Evolutionary conservation across 768 basidiomycete species (phyloP).

Genomic region (Infundibulicybe gibba): DNA sequence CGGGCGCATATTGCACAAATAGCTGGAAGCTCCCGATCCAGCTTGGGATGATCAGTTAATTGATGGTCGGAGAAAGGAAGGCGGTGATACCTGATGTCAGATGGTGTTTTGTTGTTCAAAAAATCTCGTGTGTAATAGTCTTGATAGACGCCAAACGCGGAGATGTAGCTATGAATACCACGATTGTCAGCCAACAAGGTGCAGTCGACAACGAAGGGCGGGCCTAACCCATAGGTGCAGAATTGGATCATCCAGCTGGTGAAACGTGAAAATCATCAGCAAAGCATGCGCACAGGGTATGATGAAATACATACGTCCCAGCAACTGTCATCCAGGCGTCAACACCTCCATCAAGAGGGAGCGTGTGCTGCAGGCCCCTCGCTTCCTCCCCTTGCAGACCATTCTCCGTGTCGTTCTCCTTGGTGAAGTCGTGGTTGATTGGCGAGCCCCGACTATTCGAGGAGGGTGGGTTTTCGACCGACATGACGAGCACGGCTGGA

Average conservation of each 20-base stretch:
- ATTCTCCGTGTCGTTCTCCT: too few species aligned
- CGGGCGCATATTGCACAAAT: constrained; percentile 39
- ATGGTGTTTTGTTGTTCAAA: constrained; percentile 32
- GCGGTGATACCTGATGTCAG: constrained; percentile 39
- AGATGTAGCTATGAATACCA: constrained; percentile 31
- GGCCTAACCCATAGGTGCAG: constrained; percentile 39
- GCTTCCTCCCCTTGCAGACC: too few species aligned
- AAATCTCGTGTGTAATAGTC: constrained; percentile 42
- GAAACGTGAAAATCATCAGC: neutral
- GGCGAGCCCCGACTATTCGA: too few species aligned
- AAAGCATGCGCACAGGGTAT: neutral
- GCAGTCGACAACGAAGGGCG: too few species aligned
- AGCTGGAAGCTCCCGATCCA: constrained; percentile 51
- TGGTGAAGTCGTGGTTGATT: too few species aligned
- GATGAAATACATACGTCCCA: constrained; percentile 33
- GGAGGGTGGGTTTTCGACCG: too few species aligned
- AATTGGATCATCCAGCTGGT: constrained; percentile 40
- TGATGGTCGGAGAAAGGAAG: neutral
- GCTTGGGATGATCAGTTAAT: constrained; percentile 17
- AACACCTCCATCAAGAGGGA: constrained; percentile 30
- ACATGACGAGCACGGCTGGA: too few species aligned
- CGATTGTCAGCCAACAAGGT: too few species aligned
- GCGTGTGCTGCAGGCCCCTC: neutral
- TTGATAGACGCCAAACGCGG: constrained; percentile 44
- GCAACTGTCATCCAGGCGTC: constrained; percentile 40